Evolutionary conservation across 169 alveolate genomes (phyloP).

Genomic region (Toxoplasma gondii): DNA sequence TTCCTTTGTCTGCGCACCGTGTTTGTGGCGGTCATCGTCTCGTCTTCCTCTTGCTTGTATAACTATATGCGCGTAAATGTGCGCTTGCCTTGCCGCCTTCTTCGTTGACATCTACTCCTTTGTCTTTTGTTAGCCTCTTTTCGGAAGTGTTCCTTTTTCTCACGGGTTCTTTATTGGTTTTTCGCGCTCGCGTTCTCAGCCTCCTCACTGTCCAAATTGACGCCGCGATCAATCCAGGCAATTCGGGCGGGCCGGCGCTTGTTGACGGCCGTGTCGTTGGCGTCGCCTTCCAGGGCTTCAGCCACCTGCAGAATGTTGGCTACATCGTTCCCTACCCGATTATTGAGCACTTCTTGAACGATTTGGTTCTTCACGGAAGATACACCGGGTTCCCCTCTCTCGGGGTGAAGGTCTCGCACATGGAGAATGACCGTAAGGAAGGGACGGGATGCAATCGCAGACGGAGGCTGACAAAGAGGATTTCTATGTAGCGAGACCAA

Average conservation of each 20-base stretch:
- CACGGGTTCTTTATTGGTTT: too few relatives aligned
- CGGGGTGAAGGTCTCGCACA: slow-evolving; percentile 78
- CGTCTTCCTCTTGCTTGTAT: too few relatives aligned
- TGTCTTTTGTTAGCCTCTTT: neutral
- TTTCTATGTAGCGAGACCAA: too few relatives aligned
- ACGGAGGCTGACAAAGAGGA: neutral
- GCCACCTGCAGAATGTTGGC: slow-evolving; percentile 83
- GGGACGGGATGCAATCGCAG: neutral
- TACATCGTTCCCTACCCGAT: slow-evolving; percentile 84
- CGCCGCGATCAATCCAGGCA: slow-evolving; percentile 92
- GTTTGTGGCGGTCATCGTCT: too few relatives aligned
- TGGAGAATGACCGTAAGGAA: slow-evolving; percentile 75
- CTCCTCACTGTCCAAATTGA: slow-evolving; percentile 88
- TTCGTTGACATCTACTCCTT: too few relatives aligned
- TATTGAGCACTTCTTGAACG: slow-evolving; percentile 78
- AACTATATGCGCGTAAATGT: too few relatives aligned
- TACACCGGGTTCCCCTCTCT: slow-evolving; percentile 83
- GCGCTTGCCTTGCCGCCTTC: too few relatives aligned
- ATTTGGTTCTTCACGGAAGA: slow-evolving; percentile 66
- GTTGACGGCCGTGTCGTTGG: slow-evolving; percentile 85
- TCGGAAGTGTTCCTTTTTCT: too few relatives aligned
- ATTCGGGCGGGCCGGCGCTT: slow-evolving; percentile 90
- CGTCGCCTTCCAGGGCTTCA: slow-evolving; percentile 88
- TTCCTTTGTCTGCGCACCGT: too few relatives aligned
- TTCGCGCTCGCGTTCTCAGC: slow-evolving; percentile 24